Conservation (phyloP, 1,139 yeast species). For the Hansenula sp. region DNA sequence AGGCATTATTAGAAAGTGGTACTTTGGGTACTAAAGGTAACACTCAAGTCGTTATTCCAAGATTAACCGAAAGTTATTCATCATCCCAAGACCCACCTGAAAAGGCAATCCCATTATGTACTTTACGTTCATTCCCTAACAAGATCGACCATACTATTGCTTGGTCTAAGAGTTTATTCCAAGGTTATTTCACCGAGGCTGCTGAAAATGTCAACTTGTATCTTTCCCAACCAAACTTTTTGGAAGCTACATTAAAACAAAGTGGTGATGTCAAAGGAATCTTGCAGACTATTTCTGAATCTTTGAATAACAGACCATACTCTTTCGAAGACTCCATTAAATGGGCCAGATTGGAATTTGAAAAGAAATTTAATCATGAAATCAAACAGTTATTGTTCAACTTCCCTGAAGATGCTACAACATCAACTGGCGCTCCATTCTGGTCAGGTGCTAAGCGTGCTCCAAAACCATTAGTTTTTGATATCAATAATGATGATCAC, state of each 20-base stretch:
- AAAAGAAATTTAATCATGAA: conserved; percentile 77
- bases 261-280: conserved; percentile 89
- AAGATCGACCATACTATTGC: conserved; percentile 98
- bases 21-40: conserved; percentile 98
- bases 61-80: conserved; percentile 89
- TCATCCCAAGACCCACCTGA: conserved; percentile 99
- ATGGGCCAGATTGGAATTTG: conserved; percentile 94
- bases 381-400: conserved; percentile 86
- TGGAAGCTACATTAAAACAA: conserved; percentile 86
- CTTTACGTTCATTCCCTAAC: conserved; percentile 94
- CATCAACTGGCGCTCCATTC: conserved; percentile 88
- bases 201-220: conserved; percentile 92
- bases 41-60: conserved; percentile 93
- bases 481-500: conserved; percentile 72
- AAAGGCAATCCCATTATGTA: conserved; percentile 94
- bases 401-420: conserved; percentile 91
- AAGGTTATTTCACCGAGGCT: conserved; percentile 86
- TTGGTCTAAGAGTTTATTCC: conserved; percentile 96
- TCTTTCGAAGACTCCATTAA: conserved; percentile 89
- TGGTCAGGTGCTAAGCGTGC: conserved; percentile 99
- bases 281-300: conserved; percentile 69
- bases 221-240: conserved; percentile 87
- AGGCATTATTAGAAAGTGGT: conserved; percentile 92
- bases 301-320: conserved; percentile 78
- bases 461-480: conserved; percentile 79